Evolutionary conservation across 2,329 filamentous ascomycete genomes (phyloP), one percentile per base, ranked within the genome.

Genomic region (Fusarium fujikuroi): DNA sequence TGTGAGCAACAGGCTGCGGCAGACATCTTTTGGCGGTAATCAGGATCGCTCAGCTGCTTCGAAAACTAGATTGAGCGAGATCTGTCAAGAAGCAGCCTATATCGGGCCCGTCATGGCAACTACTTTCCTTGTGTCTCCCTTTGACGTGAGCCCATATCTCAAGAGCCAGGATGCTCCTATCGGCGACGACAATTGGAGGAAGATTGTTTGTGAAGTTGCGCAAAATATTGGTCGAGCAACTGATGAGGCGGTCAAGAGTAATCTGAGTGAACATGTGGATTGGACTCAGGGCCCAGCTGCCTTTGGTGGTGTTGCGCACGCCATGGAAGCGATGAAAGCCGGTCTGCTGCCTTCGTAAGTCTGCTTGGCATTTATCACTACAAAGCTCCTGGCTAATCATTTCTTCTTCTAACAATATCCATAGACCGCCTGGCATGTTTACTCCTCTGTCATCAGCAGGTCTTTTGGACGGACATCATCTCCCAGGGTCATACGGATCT

Each of bases 251-350:
- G 58, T 34, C 7, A 39, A 63, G 3, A 63, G 46, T 7, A 63
- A 40, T 1, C 9, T 64, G 23, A 53, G 62, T 15, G 62, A 64
- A 2, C 62, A 64, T 63, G 32, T 64, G 3, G 46, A 64, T 10
- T 63, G 58, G 62, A 64, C 62, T 14, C 58, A 64, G 10, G 62
- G 62, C 4, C 46, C 46, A n/a, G 39, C 62, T 40, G 62, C 62
- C 9, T 64, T 64, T 34, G 62, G 62, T 1, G 62, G 44, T 15
- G 57, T 64, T 16, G 46, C 46, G 2, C n/a, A 54, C 2, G 46
- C 32, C 3, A 34, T 64, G 39, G 62, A 63, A 9, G 62, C 46
- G 4, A 64, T 64, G 62, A 63, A 46, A 54, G n/a, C 58, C 16
- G 58, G 58, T 2, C 58, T 50, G 5, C 14, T 63, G 3, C 34